Percentiles rank a stretch among this genome's conserved stretches.
phyloP scores from a whole-genome alignment of 2,329 filamentous ascomycete genomes.

The Hymenoscyphus salicellus region DNA sequence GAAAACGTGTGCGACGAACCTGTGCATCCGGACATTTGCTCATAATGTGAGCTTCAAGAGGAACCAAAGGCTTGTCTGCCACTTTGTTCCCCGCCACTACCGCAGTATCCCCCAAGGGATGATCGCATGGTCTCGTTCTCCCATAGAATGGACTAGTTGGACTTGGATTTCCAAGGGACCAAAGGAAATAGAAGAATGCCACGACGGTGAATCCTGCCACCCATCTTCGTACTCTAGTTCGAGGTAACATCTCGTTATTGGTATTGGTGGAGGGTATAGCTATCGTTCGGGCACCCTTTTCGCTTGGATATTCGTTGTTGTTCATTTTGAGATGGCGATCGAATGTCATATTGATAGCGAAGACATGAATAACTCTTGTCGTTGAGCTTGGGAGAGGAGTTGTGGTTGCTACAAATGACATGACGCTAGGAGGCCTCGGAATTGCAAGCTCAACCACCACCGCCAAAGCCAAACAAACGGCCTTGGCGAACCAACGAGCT shows the following conservation, averaged over 20 bases:
- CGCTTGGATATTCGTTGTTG: neutral
- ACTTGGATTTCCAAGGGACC: neutral
- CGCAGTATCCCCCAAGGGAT: neutral
- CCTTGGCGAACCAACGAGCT: constrained; percentile 1
- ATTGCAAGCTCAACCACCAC: neutral
- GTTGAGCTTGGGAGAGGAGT: neutral
- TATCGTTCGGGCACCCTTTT: neutral
- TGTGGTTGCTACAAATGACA: neutral
- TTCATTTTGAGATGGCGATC: neutral
- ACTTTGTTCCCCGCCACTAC: neutral
- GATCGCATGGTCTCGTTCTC: neutral
- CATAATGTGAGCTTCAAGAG: constrained; percentile 94
- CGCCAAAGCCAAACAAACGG: neutral
- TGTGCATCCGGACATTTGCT: constrained; percentile 91
- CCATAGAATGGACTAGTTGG: neutral
- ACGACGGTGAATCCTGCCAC: constrained; percentile 23
- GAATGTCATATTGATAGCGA: neutral
- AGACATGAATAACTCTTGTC: neutral
- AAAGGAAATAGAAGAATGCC: constrained; percentile 27
- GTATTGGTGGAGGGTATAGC: neutral
- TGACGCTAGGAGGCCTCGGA: neutral
- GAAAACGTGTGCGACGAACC: constrained; percentile 37
- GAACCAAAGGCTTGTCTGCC: constrained; percentile 43
- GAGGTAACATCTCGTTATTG: constrained; percentile 16
- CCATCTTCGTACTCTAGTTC: constrained; percentile 20